Conservation (phyloP, 768 basidiomycete genomes). For the Podaxis sp. region DNA sequence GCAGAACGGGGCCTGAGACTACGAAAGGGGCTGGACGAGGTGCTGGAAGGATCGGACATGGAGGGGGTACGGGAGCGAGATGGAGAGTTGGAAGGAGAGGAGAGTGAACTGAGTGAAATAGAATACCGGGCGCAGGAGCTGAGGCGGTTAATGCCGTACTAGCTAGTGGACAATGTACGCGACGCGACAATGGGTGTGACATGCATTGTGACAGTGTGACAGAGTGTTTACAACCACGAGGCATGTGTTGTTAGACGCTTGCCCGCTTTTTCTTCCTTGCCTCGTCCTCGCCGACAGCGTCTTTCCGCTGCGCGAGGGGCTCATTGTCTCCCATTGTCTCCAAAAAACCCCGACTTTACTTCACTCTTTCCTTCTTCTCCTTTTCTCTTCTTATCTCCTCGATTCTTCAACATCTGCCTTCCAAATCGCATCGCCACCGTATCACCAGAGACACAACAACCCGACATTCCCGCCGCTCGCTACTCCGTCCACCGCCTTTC, state of each 20-base stretch:
- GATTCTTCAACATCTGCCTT: not conserved
- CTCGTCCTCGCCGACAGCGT: slow-evolving; percentile 18
- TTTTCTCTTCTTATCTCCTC: slow-evolving; percentile 15
- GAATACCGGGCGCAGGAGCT: slow-evolving; percentile 59
- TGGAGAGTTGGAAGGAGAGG: slow-evolving; percentile 40
- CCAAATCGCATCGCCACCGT: slow-evolving; percentile 1
- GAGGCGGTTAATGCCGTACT: slow-evolving; percentile 66
- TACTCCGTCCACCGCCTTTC: not conserved
- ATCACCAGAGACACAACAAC: not conserved
- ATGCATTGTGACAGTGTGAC: slow-evolving; percentile 21
- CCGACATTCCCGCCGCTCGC: slow-evolving; percentile 10
- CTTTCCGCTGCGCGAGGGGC: slow-evolving; percentile 16
- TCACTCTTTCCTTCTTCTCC: slow-evolving; percentile 13
- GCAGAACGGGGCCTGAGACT: slow-evolving; percentile 71
- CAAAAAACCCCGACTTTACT: slow-evolving; percentile 10
- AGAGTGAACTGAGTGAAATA: slow-evolving; percentile 66
- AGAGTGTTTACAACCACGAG: slow-evolving; percentile 29
- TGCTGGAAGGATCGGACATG: slow-evolving; percentile 38
- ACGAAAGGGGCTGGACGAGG: slow-evolving; percentile 60
- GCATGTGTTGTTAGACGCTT: slow-evolving; percentile 8
- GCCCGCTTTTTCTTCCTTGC: slow-evolving; percentile 14
- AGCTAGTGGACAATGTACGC: not conserved
- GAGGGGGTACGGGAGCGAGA: slow-evolving; percentile 28
- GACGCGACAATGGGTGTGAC: slow-evolving; percentile 1
- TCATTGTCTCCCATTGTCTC: slow-evolving; percentile 14